Conservation (phyloP, 2,329 filamentous ascomycete genomes). For the Fusarium mexicanum region DNA sequence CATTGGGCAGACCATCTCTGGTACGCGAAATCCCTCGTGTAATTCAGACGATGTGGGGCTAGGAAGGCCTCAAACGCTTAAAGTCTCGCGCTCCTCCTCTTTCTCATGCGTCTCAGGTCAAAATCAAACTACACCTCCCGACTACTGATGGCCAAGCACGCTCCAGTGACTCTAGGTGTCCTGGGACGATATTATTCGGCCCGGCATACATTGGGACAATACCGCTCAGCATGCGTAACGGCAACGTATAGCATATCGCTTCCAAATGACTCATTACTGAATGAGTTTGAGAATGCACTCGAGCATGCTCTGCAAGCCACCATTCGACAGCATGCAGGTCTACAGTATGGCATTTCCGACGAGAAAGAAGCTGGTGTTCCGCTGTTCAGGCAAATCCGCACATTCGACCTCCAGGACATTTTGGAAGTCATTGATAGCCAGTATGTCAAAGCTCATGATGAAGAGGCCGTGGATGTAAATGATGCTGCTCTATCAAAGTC, state of each 20-base stretch:
- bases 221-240: slow-evolving; percentile 17
- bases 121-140: rapidly evolving
- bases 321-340: background rate
- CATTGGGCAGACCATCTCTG: rapidly evolving
- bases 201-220: slow-evolving; percentile 1
- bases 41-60: background rate
- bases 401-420: background rate
- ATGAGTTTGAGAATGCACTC: rapidly evolving
- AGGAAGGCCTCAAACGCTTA: background rate
- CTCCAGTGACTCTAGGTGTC: background rate
- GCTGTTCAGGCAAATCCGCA: background rate
- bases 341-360: background rate
- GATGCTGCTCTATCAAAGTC: background rate
- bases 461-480: rapidly evolving
- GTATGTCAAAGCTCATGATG: rapidly evolving
- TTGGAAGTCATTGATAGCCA: background rate
- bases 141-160: background rate
- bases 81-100: rapidly evolving
- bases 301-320: slow-evolving; percentile 5
- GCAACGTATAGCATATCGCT: background rate
- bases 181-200: slow-evolving; percentile 12
- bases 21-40: background rate
- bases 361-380: background rate
- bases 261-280: background rate
- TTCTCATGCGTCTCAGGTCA: background rate